Percentiles rank a stretch among this genome's conserved stretches.
Conservation (phyloP, 2,329 filamentous ascomycete genomes). For the Fusarium sp. region DNA sequence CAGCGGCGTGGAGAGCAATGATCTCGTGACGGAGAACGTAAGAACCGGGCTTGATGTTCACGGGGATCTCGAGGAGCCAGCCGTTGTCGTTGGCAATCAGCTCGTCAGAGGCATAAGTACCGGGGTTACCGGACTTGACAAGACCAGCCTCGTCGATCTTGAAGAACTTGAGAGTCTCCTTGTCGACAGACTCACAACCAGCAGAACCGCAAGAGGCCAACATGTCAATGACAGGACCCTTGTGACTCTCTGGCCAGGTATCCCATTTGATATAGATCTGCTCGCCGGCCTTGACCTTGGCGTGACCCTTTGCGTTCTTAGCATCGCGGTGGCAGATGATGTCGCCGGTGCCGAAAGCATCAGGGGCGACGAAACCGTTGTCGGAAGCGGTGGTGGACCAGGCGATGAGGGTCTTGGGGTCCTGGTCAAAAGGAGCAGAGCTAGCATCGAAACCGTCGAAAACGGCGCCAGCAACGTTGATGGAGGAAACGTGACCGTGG, state of each 20-base stretch:
- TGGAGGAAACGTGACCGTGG: conserved; percentile 43
- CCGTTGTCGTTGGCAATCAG: conserved; percentile 54
- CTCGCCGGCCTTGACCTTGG: conserved; percentile 51
- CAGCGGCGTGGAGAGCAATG: conserved; percentile 58
- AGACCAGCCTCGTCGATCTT: conserved; percentile 71
- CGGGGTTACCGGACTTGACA: conserved; percentile 53
- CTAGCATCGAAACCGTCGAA: conserved; percentile 24
- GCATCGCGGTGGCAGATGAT: conserved; percentile 59
- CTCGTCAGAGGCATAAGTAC: conserved; percentile 49
- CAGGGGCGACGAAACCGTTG: conserved; percentile 61
- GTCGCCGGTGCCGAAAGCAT: conserved; percentile 51
- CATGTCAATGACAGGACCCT: conserved; percentile 70
- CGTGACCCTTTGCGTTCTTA: conserved; percentile 51
- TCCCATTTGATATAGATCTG: conserved; percentile 53
- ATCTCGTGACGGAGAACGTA: conserved; percentile 64
- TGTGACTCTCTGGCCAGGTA: conserved; percentile 54
- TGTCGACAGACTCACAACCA: conserved; percentile 65
- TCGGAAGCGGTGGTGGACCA: conserved; percentile 56
- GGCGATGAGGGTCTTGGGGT: conserved; percentile 43
- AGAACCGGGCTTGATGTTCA: conserved; percentile 48
- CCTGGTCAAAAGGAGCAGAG: conserved; percentile 29
- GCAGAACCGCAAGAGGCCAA: conserved; percentile 65
- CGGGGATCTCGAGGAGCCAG: conserved; percentile 49
- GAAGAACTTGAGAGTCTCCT: conserved; percentile 66
- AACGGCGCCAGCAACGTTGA: conserved; percentile 40